Conservation (phyloP, 305 asterid genomes). For the Andrographis paniculata region DNA sequence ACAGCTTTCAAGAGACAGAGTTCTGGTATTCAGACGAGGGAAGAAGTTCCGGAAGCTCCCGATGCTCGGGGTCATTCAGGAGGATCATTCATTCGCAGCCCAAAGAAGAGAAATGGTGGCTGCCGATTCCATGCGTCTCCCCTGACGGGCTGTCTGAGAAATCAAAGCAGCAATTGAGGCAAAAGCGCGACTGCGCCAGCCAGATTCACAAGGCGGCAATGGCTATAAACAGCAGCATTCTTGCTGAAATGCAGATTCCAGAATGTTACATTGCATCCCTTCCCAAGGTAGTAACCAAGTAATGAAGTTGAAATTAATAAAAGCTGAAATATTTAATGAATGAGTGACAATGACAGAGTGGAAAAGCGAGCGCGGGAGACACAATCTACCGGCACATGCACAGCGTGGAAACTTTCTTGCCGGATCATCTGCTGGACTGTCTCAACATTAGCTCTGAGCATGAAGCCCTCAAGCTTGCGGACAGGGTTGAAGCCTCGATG, state of each 20-base stretch:
- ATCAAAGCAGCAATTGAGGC: slow-evolving; percentile 46
- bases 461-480: slow-evolving; percentile 84
- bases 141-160: slow-evolving; percentile 55
- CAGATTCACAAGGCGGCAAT: slow-evolving; percentile 91
- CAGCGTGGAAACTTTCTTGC: slow-evolving; percentile 49
- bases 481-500: slow-evolving; percentile 77
- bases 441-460: slow-evolving; percentile 66
- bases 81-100: slow-evolving; percentile 44
- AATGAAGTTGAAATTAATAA: background rate
- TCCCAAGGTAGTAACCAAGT: slow-evolving; percentile 53
- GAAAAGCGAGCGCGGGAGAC: slow-evolving; percentile 75
- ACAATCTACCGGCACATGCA: slow-evolving; percentile 59
- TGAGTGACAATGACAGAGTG: background rate
- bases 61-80: slow-evolving; percentile 64
- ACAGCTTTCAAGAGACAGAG: slow-evolving; percentile 35
- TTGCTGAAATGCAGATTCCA: slow-evolving; percentile 81
- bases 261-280: slow-evolving; percentile 69
- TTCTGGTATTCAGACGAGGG: slow-evolving; percentile 53
- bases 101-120: slow-evolving; percentile 90
- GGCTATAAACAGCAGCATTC: slow-evolving; percentile 63
- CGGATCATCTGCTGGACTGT: slow-evolving; percentile 49
- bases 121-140: slow-evolving; percentile 72
- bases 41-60: slow-evolving; percentile 46
- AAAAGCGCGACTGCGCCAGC: slow-evolving; percentile 59
- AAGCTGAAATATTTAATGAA: background rate